phyloP scores from a whole-genome alignment of 2,329 filamentous ascomycete species.

The Domatiomyces globalis region DNA sequence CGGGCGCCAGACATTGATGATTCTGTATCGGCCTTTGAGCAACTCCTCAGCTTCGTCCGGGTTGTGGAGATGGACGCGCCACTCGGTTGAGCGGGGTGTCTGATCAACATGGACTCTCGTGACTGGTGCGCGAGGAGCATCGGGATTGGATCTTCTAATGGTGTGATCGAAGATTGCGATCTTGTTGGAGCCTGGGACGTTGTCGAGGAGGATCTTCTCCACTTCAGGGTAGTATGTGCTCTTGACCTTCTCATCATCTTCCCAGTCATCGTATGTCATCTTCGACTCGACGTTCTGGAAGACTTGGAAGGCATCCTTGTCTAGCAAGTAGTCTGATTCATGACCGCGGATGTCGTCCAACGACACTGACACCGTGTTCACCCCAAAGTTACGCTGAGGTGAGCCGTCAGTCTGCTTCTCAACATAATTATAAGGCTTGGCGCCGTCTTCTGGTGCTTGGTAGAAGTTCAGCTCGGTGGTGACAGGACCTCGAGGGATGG shows the following conservation, averaged over 20 bases:
- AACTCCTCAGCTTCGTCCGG: constrained; percentile 52
- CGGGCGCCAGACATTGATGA: constrained; percentile 78
- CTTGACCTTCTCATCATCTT: constrained; percentile 54
- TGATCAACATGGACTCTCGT: constrained; percentile 71
- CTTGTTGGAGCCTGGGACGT: constrained; percentile 50
- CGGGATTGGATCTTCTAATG: constrained; percentile 51
- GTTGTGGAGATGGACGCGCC: constrained; percentile 55
- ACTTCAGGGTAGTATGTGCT: constrained; percentile 73
- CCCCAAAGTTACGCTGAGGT: constrained; percentile 51
- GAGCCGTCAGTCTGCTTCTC: constrained; percentile 46
- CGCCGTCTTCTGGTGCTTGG: constrained; percentile 44
- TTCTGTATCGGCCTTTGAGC: constrained; percentile 56
- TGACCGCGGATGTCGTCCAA: constrained; percentile 61
- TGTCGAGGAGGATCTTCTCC: constrained; percentile 52
- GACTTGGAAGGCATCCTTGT: constrained; percentile 61
- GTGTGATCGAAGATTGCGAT: constrained; percentile 80
- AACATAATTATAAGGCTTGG: constrained; percentile 52
- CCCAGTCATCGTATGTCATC: constrained; percentile 39
- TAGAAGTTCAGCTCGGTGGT: constrained; percentile 53
- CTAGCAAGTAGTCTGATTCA: constrained; percentile 52
- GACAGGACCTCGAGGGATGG: constrained; percentile 46
- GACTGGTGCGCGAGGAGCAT: constrained; percentile 54
- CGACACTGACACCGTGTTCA: constrained; percentile 36
- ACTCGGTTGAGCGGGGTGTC: constrained; percentile 49
- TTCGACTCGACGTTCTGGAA: constrained; percentile 44